Base-by-base conservation (phyloP, 805 yeast species). In the Candida xiaguanensis region DNA sequence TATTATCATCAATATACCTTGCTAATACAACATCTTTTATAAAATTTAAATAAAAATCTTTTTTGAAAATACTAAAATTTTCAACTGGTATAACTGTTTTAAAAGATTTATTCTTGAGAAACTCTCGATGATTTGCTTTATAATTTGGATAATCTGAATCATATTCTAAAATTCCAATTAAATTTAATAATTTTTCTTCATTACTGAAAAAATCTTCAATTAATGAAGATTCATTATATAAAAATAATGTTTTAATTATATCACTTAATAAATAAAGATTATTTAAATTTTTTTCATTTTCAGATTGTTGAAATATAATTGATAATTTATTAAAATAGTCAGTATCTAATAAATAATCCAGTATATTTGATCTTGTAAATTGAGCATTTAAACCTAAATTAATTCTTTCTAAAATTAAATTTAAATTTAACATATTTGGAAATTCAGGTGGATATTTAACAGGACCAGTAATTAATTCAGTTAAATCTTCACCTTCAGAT, bases 11-110 rank as follows among this genome's bases (percentile, higher is more conserved):
- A 34, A 91, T 57, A 30, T 82, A 64, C 38, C 96, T 68, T 3
- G 93, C 90, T 19, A 91, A 62, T 1, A 86, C 95, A 14, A 87
- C 95, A 58, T 91, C 96, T 56, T 85, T 85, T 35, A 93, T 65
- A 56, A 85, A 87, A 52, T 84, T 90, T 40, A 89, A 66, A 41
- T 86, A 72, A 56, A 82, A 87, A 28, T 93, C 89, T 51, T 79
- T 78, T 40, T 81, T 79, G 41, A 90, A 82, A 36, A 84, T 71
- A 26, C 44, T 45, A 38, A 63, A 40, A 49, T 79, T 74, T 2
- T 72, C 63, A 9, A 82, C 66, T 1, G 89, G 88, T 8, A 64
- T 63, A 3, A 89, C 85, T 48, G 83, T 82, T 56, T 82, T 83
- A 62, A 85, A 83, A 5, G 81, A 62, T 33, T 78, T 77, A 45